Percentiles rank a stretch among this genome's conserved stretches.
phyloP scores from a whole-genome alignment of 1,284 basidiomycete species.

The Fomitopsis betulina region DNA sequence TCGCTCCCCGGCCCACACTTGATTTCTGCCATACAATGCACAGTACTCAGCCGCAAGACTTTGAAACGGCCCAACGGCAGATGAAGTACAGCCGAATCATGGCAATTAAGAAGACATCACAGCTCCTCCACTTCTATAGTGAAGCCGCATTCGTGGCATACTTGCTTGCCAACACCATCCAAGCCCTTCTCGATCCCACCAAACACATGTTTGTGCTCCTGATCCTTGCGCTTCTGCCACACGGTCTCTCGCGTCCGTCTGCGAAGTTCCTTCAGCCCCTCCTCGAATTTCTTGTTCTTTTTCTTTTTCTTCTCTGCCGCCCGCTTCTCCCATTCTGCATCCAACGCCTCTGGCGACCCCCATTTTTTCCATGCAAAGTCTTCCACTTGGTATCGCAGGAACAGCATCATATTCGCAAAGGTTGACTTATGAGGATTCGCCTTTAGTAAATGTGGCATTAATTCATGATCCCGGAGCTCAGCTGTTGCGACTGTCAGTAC shows the following conservation, averaged over 20 bases:
- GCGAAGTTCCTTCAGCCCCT: slow-evolving; percentile 77
- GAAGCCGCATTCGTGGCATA: slow-evolving; percentile 85
- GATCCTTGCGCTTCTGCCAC: slow-evolving; percentile 84
- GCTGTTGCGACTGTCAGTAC: slow-evolving; percentile 39
- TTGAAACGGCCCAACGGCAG: no score
- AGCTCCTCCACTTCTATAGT: slow-evolving; percentile 83
- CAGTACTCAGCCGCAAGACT: no score
- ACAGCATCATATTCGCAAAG: slow-evolving; percentile 99
- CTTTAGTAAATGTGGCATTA: slow-evolving; percentile 91
- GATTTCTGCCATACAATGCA: no score
- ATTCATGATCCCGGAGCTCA: slow-evolving; percentile 88
- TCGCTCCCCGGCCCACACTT: no score
- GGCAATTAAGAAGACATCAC: slow-evolving; percentile 26
- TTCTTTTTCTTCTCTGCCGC: slow-evolving; percentile 84
- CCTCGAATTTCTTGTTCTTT: slow-evolving; percentile 91
- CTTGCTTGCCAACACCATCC: slow-evolving; percentile 59
- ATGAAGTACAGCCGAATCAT: not conserved
- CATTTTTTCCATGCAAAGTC: slow-evolving; percentile 98
- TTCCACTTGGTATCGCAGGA: slow-evolving; percentile 91
- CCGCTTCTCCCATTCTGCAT: slow-evolving; percentile 83
- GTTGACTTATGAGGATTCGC: slow-evolving; percentile 97
- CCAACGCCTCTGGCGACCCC: slow-evolving; percentile 90
- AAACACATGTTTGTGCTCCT: slow-evolving; percentile 84
- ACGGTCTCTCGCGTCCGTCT: slow-evolving; percentile 84
- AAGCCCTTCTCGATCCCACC: slow-evolving; percentile 50